Conservation (phyloP, 1,284 basidiomycete genomes). For the Pseudozyma hubeiensis region DNA sequence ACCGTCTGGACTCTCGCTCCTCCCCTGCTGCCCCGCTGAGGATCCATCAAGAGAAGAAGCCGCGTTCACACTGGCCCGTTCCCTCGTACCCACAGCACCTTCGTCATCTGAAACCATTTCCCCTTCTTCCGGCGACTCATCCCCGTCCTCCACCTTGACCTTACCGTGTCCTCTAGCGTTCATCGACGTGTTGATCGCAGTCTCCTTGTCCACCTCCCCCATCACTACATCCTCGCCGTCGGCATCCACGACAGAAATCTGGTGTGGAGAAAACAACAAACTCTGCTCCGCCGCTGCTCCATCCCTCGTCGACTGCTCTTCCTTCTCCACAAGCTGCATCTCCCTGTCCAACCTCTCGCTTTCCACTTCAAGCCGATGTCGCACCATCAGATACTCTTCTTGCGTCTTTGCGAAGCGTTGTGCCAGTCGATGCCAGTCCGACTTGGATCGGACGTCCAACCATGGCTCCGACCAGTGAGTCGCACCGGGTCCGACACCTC, state of each 20-base stretch:
- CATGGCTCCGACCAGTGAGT: constrained; percentile 51
- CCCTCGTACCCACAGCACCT: not conserved
- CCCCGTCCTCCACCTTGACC: constrained; percentile 10
- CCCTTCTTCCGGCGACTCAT: constrained; percentile 48
- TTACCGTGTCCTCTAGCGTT: constrained; percentile 12
- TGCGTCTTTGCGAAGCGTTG: constrained; percentile 44
- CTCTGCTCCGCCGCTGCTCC: constrained; percentile 16
- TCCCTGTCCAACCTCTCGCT: constrained; percentile 32
- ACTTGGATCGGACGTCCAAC: constrained; percentile 39
- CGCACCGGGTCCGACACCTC: constrained; percentile 46
- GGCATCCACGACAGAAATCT: not conserved
- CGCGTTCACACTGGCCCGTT: not conserved
- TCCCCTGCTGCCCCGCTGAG: constrained; percentile 6
- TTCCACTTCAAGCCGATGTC: constrained; percentile 31
- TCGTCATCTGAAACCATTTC: constrained; percentile 32
- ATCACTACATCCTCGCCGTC: not conserved
- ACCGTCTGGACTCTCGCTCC: constrained; percentile 37
- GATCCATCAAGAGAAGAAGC: not conserved
- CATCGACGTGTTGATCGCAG: constrained; percentile 23
- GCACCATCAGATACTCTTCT: constrained; percentile 31
- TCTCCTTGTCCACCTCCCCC: constrained; percentile 20
- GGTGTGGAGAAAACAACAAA: constrained; percentile 34
- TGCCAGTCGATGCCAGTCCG: constrained; percentile 48
- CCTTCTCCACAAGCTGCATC: constrained; percentile 19
- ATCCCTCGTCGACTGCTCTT: constrained; percentile 18